phyloP scores from a whole-genome alignment of 2,329 filamentous ascomycete genomes.

The Epichloe gansuensis region DNA sequence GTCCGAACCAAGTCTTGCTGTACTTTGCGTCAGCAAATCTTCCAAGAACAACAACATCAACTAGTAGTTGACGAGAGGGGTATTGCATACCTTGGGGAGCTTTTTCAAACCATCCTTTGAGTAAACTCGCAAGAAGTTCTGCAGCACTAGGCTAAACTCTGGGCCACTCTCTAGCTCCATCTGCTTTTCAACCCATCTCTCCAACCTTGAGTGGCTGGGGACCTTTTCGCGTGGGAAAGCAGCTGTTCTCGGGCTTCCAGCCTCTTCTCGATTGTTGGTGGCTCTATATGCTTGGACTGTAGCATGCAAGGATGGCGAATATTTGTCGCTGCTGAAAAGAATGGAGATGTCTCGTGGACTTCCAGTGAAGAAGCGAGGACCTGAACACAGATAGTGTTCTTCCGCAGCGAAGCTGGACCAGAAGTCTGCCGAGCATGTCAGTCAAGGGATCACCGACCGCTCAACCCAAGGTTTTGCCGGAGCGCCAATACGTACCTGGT shows the following conservation, averaged over 20 bases:
- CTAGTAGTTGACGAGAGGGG: background rate
- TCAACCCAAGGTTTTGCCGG: background rate
- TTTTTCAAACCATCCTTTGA: conserved; percentile 20
- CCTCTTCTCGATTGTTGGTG: conserved; percentile 17
- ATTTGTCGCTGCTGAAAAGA: conserved; percentile 22
- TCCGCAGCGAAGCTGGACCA: conserved; percentile 24
- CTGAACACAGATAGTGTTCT: conserved; percentile 21
- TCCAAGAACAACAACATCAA: background rate
- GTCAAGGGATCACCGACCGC: background rate
- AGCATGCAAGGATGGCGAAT: conserved; percentile 27
- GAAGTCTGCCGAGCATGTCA: conserved; percentile 21
- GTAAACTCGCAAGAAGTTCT: conserved; percentile 27
- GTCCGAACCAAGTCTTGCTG: conserved; percentile 30
- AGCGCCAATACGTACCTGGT: conserved; percentile 19
- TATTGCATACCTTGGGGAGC: conserved; percentile 26
- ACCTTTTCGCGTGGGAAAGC: conserved; percentile 26
- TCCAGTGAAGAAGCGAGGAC: conserved; percentile 25
- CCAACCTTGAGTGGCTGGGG: conserved; percentile 22
- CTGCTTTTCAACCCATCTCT: conserved; percentile 26
- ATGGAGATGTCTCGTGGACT: conserved; percentile 25
- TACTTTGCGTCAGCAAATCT: conserved; percentile 9
- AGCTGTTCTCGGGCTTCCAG: conserved; percentile 20
- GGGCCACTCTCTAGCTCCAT: conserved; percentile 21
- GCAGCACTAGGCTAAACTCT: conserved; percentile 22
- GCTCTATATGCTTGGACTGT: conserved; percentile 26